Evolutionary conservation across 2,329 filamentous ascomycete species (phyloP).

Genomic region (Penicillium digitatum): DNA sequence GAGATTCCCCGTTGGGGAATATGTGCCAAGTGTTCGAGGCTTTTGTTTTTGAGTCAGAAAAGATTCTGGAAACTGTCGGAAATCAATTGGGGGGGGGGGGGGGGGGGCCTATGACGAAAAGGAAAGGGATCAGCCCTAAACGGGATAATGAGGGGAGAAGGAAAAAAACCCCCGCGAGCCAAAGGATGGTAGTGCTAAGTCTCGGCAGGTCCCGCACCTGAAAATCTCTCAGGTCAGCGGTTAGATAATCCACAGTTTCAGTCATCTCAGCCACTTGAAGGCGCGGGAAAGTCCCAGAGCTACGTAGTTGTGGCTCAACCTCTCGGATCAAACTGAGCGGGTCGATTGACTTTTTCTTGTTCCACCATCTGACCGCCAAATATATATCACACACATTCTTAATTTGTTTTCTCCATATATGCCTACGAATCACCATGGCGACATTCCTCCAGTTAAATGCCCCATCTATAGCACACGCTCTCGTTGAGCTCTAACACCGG

Average conservation of each 20-base stretch:
- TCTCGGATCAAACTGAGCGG: neutral
- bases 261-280: neutral
- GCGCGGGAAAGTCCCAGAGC: neutral
- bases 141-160: neutral
- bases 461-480: conserved; percentile 19
- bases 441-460: conserved; percentile 24
- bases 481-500: conserved; percentile 20
- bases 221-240: conserved; percentile 3
- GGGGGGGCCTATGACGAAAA: neutral
- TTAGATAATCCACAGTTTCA: neutral
- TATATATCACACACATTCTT: conserved; percentile 9
- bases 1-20: neutral
- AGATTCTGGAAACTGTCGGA: neutral
- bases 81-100: neutral
- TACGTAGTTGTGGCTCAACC: neutral
- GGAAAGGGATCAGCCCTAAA: neutral
- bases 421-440: conserved; percentile 11
- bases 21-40: neutral
- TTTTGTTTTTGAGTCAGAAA: neutral
- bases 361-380: conserved; percentile 3
- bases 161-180: neutral
- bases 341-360: neutral
- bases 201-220: neutral
- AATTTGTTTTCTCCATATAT: conserved; percentile 4
- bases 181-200: neutral